Base-by-base conservation (phyloP, 2,329 filamentous ascomycete genomes). In the Cladosporium sp. region DNA sequence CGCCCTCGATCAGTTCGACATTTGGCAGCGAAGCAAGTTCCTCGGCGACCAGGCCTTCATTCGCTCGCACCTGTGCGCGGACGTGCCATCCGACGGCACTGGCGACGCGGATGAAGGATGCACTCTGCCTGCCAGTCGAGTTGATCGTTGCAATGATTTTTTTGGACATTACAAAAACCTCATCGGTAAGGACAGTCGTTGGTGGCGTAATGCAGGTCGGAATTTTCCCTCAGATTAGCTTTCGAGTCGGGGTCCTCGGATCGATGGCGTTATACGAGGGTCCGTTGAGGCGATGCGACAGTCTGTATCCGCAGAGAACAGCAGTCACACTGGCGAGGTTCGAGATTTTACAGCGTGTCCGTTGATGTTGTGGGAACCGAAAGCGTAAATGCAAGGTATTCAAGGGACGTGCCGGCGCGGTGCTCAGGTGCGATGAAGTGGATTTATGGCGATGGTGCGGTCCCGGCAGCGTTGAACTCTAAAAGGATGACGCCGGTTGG, bases 141-240 rank as follows among this genome's bases (percentile, higher is more conserved):
- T 97, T 97, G 78, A 97, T 92, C 71, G 96, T 88, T 72, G 92
- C 93, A 70, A 96, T 91, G 58, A 89, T 94, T 78, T 92, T 94
- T 66, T 71, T 73, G 58, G 70, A 64, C 65, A 66, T 66, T 60
- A 67, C 66, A 60, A 61, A 47, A 59, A 60, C 51, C 58, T 57
- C 66, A 68, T 61, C 57, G 51, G 58, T 59, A 61, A 59, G 25
- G 59, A 61, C 59, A 58, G 59, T 58, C 43, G 54, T 28, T 39
- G 30, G 54, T 49, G 54, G 42, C 42, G 54, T 34, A 37, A 49
- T 45, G 54, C 54, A 55, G 54, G 54, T 30, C 22, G 20, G 30
- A 38, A 56, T 47, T 56, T 47, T 34, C 22, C 30, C 36, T 50
- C n/a, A 28, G 25, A 39, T 39, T 25, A 39, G 49, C 11, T 34